Percentiles rank a stretch among this genome's conserved stretches.
phyloP scores from a whole-genome alignment of 2,329 filamentous ascomycete species.

The Xylaria hypoxylon region DNA sequence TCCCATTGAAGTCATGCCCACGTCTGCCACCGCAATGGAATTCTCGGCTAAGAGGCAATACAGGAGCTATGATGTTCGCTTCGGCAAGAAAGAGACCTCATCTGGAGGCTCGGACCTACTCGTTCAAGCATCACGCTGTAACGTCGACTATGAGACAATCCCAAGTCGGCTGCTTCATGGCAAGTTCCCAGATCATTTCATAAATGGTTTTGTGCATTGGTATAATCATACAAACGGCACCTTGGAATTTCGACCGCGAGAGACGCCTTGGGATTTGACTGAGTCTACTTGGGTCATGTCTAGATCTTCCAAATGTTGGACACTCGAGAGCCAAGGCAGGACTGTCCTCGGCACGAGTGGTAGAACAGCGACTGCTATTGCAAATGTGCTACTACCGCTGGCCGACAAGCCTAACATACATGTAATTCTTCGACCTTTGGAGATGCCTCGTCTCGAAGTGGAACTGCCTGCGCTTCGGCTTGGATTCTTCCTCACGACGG shows the following conservation, averaged over 20 bases:
- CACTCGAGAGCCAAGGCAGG: not conserved
- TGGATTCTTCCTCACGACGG: not conserved
- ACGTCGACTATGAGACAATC: conserved; percentile 24
- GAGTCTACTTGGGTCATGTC: conserved; percentile 5
- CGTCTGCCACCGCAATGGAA: too few species aligned
- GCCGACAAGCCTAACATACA: conserved; percentile 10
- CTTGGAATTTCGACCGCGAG: conserved; percentile 19
- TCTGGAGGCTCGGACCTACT: conserved; percentile 14
- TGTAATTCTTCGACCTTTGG: not conserved
- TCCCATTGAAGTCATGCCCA: conserved; percentile 59
- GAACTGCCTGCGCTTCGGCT: conserved; percentile 26
- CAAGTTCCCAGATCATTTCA: conserved; percentile 24
- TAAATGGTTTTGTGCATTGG: conserved; percentile 33
- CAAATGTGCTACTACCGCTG: conserved; percentile 1
- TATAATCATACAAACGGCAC: conserved; percentile 15
- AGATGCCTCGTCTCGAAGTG: not conserved
- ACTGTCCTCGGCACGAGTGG: conserved; percentile 14
- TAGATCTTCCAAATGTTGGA: conserved; percentile 15
- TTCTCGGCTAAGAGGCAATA: conserved; percentile 53
- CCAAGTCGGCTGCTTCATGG: conserved; percentile 18
- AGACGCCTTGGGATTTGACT: not conserved
- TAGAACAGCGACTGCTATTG: conserved; percentile 9
- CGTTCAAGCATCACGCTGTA: conserved; percentile 19
- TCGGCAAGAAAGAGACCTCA: not conserved
- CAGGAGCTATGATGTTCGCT: conserved; percentile 5